Evolutionary conservation across 352 stramenopile species (phyloP), one percentile per base, ranked within the genome.

Genomic region (Pythium dissotocum): DNA sequence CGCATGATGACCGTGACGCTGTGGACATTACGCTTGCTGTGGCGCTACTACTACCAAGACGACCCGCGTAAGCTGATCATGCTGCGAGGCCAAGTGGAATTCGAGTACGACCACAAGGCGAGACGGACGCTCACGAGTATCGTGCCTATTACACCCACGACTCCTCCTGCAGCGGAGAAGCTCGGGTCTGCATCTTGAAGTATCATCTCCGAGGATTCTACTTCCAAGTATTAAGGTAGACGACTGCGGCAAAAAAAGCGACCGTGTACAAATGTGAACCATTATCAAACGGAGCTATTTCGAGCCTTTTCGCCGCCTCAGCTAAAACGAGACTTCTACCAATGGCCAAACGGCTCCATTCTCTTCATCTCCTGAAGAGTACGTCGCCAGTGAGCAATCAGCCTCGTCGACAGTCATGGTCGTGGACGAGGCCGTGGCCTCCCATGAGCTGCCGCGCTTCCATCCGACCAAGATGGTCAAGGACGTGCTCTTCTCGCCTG

Each of bases 11-110:
- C 60, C 16, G 30, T 75, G 14, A 28, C 42, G 13, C 35, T 75
- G 26, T 75, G 69, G 69, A 68, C 69, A 4, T 18, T 55, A 6
- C 69, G 69, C 6, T 55, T 69, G 1, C 30, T 71, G 18, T 75
- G 69, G 69, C 58, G 69, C 14, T 28, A 65, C 1, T 46, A 12
- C 38, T 67, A 5, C 21, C 46, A 48, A 26, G 30, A 18, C 2
- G 28, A 61, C 32, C 28, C 33, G 8, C 46, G 53, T 33, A 44
- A 58, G 30, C 59, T 75, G n/a, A 16, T 69, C n/a, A 24, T 75
- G 16, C 6, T 71, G 16, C 63, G 67, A 28, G 69, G 69, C 55
- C 64, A 63, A 26, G 63, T 75, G 7, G 59, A 72, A 55, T 61
- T 65, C 52, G 70, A 67, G 30, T 56, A 63, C 21, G 59, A 65